Base-by-base conservation (phyloP, 108 stramenopile species). In the Cyclostephanos invisitatus region DNA sequence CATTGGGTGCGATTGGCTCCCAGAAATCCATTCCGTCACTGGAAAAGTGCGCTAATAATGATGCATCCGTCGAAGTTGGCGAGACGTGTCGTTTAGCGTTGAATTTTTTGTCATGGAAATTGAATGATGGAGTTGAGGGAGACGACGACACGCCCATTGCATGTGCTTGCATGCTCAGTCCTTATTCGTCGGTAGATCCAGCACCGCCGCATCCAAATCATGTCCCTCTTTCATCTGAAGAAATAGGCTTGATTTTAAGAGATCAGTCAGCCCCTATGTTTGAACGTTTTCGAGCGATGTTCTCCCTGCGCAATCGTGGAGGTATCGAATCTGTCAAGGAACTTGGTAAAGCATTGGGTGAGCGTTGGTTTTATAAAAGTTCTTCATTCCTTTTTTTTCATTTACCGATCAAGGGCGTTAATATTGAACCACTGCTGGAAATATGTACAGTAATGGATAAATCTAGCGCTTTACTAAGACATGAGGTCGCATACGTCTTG, bases 401-500 rank as follows among this genome's bases (percentile, higher is more conserved):
- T 54, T 18, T 54, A 59, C 58, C 15, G 15, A 28, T 37, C 58
- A 9, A 35, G 58, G 18, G 0, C 17, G 7, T 35, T 17, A 5
- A 59, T 35, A 59, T 37, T 61, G 38, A 38, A 38, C n/a, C 40
- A 61, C 8, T 18, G 17, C 38, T 61, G 0, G 15, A 38, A 42
- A 37, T 40, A 8, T 24, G 0, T 18, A 18, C 2, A 61, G 59
- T 89, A 21, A 58, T 82, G 37, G 96, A 96, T 61, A 75, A 82
- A 9, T 83, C 83, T 35, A 91, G 84, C 54, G 89, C 98, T 0
- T 75, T 99, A 18, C 84, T 99, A 56, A 86, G 98, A 50, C 99
- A 99, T 88, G 99, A 99, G 84, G 97, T 99, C 40, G 99, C 99
- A 8, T 99, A 97, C 78, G 98, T 99, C 9, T 80, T 99, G 65